A percentile compares a stretch with the other conserved stretches of the same genome.
Evolutionary conservation across 768 basidiomycete genomes (phyloP).

Genomic region (Auriscalpium vulgare): DNA sequence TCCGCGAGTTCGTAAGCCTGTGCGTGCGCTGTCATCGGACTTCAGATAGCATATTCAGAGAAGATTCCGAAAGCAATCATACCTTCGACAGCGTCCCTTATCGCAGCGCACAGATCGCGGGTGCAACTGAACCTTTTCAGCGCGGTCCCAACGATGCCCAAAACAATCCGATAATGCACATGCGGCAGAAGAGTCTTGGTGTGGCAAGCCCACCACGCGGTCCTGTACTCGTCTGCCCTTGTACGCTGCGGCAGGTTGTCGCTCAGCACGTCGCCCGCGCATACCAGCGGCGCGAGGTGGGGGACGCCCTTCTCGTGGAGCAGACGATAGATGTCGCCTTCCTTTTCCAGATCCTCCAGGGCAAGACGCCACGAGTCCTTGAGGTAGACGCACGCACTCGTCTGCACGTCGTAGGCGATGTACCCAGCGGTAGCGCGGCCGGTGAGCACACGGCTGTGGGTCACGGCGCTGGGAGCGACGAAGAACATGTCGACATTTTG

Average conservation of each 20-base stretch:
- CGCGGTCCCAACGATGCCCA: not conserved
- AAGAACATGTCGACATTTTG: not conserved
- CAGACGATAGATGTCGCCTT: not conserved
- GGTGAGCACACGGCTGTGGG: not conserved
- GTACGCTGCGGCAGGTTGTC: not conserved
- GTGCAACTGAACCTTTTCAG: not conserved
- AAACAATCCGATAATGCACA: not conserved
- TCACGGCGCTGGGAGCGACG: not conserved
- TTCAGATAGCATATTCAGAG: not conserved
- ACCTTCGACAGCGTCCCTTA: not conserved
- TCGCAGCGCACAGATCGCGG: not conserved
- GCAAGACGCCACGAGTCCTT: not conserved
- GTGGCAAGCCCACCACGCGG: not conserved
- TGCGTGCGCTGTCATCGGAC: not conserved
- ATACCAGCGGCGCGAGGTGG: not conserved
- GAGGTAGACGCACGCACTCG: not conserved
- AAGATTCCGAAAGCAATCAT: not conserved
- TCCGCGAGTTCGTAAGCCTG: not conserved
- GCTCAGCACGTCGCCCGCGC: not conserved
- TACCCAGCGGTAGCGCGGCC: not conserved
- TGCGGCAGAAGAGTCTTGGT: not conserved
- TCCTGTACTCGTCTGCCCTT: not conserved
- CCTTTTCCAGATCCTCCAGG: not conserved
- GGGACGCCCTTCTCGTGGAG: not conserved
- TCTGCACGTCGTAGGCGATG: not conserved